Evolutionary conservation across 345 rosid genomes (phyloP), one percentile per base, ranked within the genome.

Genomic region (Moricandia moricandioides): DNA sequence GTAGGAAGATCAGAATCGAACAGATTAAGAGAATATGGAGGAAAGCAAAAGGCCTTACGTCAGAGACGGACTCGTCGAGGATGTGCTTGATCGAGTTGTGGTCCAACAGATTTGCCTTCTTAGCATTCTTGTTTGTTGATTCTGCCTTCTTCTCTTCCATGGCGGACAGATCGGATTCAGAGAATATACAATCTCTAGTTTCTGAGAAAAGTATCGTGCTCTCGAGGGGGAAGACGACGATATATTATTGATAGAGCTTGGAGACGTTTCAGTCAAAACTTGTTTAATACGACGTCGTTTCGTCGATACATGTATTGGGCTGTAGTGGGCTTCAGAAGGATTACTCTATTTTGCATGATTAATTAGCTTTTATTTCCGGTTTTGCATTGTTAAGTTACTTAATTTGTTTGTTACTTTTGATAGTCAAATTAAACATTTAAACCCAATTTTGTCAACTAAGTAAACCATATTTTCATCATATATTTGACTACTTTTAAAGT

Each of bases 61-160:
- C 97, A 18, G 97, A 79, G 73, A 86, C 94, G 67, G 94, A 84
- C 80, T 96, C 99, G 70, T 96, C 99, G 57, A 92, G 98, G 69
- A 85, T 62, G 85, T 96, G 94, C 80, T 96, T 96, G 86, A 96
- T 87, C 52, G 98, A 91, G 85, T 91, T 77, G 80, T 92, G 99
- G 82, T 95, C 99, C 59, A 92, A 76, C 37, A 95, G 91, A 83
- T 92, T 95, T 30, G 94, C 84, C 79, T 92, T 92, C 89, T 88
- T 95, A 16, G 84, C 85, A 68, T 71, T 86, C 69, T 88, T 88
- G 79, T 45, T 83, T 24, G 82, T 81, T 72, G 73, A 78, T 69
- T 86, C 98, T 29, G 80, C 21, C 67, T 84, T 84, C 75, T 84
- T 85, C 35, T 85, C 90, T 74, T 84, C 84, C 96, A 88, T 81